These are phyloP conservation scores for Excoecaria cochinchinensis DNA, from an alignment of 345 rosid genomes.

Conservation along the genomic window DNA sequence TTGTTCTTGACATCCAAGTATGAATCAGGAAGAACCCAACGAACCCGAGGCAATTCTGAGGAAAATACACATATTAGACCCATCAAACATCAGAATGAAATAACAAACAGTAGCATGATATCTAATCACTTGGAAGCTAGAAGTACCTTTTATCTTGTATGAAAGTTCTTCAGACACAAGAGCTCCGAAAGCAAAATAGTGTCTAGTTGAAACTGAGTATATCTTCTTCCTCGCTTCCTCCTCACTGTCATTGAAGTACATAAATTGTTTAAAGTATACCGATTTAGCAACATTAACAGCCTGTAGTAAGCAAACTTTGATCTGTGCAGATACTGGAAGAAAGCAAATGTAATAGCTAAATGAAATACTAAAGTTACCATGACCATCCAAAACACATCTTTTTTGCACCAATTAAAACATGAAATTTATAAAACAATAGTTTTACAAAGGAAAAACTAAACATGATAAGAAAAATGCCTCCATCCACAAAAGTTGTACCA, in stretches of 20 bases:
- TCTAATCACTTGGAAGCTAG: neutral
- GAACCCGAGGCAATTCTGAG: constrained; percentile 70
- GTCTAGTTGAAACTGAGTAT: constrained; percentile 72
- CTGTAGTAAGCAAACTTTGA: neutral
- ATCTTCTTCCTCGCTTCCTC: constrained; percentile 90
- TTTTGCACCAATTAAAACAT: neutral
- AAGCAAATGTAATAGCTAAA: neutral
- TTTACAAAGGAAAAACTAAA: neutral
- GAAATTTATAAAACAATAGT: neutral
- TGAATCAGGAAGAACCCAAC: constrained; percentile 99
- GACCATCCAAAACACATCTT: neutral
- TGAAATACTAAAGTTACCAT: neutral
- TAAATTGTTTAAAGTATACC: neutral
- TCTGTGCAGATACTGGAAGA: neutral
- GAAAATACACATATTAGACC: neutral
- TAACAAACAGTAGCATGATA: neutral
- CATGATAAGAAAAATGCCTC: neutral
- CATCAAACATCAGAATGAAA: neutral
- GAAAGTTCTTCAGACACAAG: constrained; percentile 74
- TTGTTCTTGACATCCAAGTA: constrained; percentile 88
- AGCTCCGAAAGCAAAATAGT: constrained; percentile 86
- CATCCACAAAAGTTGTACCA: neutral
- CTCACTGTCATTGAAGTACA: constrained; percentile 44
- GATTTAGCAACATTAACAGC: neutral
- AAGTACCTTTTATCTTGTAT: constrained; percentile 66